Percentiles rank a stretch among this genome's conserved stretches.
Conservation (phyloP, 768 basidiomycete genomes). For the Tulasnella sp. region DNA sequence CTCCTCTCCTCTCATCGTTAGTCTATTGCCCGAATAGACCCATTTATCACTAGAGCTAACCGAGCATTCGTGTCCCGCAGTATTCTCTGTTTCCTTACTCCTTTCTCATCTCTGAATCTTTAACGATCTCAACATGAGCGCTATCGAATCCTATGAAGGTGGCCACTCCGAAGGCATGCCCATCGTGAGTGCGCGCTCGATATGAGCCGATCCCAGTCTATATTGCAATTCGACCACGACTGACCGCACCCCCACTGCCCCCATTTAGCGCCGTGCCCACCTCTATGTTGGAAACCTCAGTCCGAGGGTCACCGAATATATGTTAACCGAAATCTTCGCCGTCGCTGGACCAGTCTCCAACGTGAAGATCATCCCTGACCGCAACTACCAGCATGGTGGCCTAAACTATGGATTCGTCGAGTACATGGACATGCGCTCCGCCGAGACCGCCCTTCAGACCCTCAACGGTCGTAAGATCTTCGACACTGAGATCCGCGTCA, state of each 20-base stretch:
- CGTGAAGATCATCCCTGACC: conserved; percentile 99
- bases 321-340: conserved; percentile 97
- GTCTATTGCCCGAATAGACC: conserved; percentile 17
- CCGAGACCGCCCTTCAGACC: conserved; percentile 98
- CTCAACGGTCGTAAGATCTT: conserved; percentile 99
- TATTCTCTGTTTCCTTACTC: conserved; percentile 32
- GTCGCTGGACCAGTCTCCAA: conserved; percentile 97
- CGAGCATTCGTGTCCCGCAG: conserved; percentile 17
- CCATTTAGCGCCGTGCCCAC: conserved; percentile 82
- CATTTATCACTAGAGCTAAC: neutral
- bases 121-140: conserved; percentile 28
- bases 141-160: conserved; percentile 32
- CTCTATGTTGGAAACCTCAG: conserved; percentile 98
- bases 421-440: conserved; percentile 97
- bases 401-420: conserved; percentile 99
- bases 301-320: conserved; percentile 97
- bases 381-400: conserved; percentile 98
- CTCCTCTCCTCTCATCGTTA: conserved; percentile 36
- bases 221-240: conserved; percentile 19
- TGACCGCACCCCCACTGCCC: conserved; percentile 11
- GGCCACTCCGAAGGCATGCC: conserved; percentile 18
- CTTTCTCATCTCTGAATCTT: conserved; percentile 33
- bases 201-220: conserved; percentile 34
- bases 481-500: conserved; percentile 98
- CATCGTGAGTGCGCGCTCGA: conserved; percentile 30